Evolutionary conservation across 495 filamentous ascomycete species (phyloP).

Genomic region (Podospora pseudocomata): DNA sequence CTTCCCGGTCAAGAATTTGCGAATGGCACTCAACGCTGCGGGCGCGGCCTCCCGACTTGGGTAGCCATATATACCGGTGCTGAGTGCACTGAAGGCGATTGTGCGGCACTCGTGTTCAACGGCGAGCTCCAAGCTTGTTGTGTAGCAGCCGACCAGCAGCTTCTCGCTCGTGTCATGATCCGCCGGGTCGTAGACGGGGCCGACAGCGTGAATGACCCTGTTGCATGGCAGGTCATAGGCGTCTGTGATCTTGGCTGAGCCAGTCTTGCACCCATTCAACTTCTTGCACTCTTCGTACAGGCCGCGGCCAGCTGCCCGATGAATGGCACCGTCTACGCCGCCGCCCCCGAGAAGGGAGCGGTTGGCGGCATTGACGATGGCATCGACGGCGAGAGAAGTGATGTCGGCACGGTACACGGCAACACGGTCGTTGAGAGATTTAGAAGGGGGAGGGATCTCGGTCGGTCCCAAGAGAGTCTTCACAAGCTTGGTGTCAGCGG

Average conservation of each 20-base stretch:
- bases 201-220: conserved; percentile 85
- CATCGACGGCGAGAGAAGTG: conserved; percentile 71
- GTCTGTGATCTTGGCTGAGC: conserved; percentile 76
- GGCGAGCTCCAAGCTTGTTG: conserved; percentile 67
- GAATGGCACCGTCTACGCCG: conserved; percentile 86
- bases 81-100: conserved; percentile 79
- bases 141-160: conserved; percentile 68
- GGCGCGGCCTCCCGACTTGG: conserved; percentile 67
- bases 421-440: conserved; percentile 67
- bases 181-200: conserved; percentile 65
- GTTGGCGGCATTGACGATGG: conserved; percentile 94
- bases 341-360: conserved; percentile 73
- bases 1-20: conserved; percentile 59
- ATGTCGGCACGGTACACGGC: conserved; percentile 74
- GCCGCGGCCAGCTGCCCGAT: conserved; percentile 68
- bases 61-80: conserved; percentile 89
- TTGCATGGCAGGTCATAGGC: conserved; percentile 72
- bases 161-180: conserved; percentile 41
- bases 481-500: conserved; percentile 17
- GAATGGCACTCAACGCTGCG: conserved; percentile 64
- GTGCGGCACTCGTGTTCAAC: conserved; percentile 59
- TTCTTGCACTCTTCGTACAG: conserved; percentile 66
- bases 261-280: conserved; percentile 70
- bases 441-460: conserved; percentile 37
- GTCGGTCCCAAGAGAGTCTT: conserved; percentile 23